A percentile compares a stretch with the other conserved stretches of the same genome.
Evolutionary conservation across 305 asterid genomes (phyloP).

Genomic region (Fraxinus sp.): DNA sequence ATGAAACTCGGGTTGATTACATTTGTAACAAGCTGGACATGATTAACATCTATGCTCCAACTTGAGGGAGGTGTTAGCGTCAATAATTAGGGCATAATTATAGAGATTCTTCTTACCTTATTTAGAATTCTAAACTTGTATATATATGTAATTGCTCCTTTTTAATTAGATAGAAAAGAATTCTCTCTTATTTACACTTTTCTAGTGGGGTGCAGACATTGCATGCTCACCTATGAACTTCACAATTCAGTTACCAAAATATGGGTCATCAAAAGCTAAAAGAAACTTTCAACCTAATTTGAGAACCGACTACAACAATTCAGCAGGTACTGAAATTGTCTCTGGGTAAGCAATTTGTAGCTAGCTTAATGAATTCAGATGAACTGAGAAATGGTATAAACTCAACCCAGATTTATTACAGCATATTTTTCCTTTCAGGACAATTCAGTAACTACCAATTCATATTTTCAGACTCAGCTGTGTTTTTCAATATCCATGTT

Average conservation of each 20-base stretch:
- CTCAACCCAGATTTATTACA: neutral
- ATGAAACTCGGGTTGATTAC: too few species aligned
- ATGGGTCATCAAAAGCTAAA: neutral
- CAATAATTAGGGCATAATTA: too few species aligned
- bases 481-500: slow-evolving; percentile 90
- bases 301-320: neutral
- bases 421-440: slow-evolving; percentile 2
- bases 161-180: too few species aligned
- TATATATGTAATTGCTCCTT: too few species aligned
- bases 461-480: slow-evolving; percentile 95
- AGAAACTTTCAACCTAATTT: neutral
- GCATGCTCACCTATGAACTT: neutral
- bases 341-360: neutral
- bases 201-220: neutral
- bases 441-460: slow-evolving; percentile 55
- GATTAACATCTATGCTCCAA: too few species aligned
- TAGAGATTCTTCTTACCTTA: too few species aligned
- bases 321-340: neutral
- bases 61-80: too few species aligned
- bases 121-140: too few species aligned
- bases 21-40: too few species aligned
- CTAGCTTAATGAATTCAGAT: neutral
- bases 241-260: neutral
- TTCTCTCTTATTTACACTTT: neutral
- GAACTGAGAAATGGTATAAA: neutral